Conservation (phyloP, 116 monocot species). For the Dioscorea cayenensis region DNA sequence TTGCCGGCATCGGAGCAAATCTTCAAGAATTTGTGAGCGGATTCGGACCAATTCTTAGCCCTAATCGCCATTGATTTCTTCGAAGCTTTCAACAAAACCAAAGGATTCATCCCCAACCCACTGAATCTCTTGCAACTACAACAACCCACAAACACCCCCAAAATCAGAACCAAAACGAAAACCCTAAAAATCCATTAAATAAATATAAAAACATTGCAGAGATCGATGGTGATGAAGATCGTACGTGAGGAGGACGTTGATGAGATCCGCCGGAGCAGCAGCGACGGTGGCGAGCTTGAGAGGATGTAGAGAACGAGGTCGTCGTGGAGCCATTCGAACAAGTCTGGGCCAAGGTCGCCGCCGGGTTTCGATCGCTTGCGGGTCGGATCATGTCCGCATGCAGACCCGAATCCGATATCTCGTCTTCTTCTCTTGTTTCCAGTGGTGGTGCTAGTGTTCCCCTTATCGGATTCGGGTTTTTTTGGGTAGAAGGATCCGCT, state of each 20-base stretch:
- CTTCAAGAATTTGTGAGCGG: constrained; percentile 43
- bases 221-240: not conserved
- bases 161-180: constrained; percentile 3
- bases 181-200: not conserved
- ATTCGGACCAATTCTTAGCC: constrained; percentile 46
- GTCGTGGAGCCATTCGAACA: constrained; percentile 59
- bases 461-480: no score
- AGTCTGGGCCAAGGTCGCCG: constrained; percentile 8
- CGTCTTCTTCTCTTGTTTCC: no score
- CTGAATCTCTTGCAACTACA: constrained; percentile 48
- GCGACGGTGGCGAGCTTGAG: constrained; percentile 44
- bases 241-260: constrained; percentile 42
- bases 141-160: not conserved
- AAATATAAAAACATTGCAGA: not conserved
- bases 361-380: not conserved
- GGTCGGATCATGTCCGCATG: no score
- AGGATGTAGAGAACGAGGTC: constrained; percentile 56
- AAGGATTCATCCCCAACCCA: constrained; percentile 18
- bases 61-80: constrained; percentile 25
- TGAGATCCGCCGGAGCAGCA: constrained; percentile 36
- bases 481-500: no score
- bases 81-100: constrained; percentile 40
- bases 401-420: no score
- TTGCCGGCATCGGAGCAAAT: constrained; percentile 51
- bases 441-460: no score